These are phyloP conservation scores for Leptographium flavum DNA, from an alignment of 2,329 filamentous ascomycete species.

Conservation along the genomic window DNA sequence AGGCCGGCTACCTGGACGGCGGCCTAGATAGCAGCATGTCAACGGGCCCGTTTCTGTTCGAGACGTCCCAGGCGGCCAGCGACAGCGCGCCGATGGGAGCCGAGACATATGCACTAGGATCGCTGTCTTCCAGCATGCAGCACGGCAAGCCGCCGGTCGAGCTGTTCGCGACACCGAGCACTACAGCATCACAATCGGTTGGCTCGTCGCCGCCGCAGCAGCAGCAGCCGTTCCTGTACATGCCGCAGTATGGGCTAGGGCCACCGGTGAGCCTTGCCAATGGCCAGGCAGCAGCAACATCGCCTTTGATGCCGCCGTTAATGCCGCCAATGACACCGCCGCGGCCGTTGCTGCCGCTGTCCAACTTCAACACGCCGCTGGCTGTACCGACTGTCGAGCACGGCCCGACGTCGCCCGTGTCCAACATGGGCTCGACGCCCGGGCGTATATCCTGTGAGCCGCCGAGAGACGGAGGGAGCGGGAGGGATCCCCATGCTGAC, in stretches of 20 bases:
- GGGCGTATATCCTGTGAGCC: conserved; percentile 14
- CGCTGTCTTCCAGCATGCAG: neutral
- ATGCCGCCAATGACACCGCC: conserved; percentile 18
- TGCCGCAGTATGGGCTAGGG: neutral
- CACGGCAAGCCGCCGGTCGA: neutral
- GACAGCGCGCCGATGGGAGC: neutral
- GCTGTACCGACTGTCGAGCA: conserved; percentile 17
- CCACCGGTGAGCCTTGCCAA: neutral
- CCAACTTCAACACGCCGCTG: conserved; percentile 31
- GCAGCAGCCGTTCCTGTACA: neutral
- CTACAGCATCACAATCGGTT: neutral
- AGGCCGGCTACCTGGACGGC: neutral
- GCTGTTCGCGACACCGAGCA: neutral
- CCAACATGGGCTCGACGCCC: conserved; percentile 12
- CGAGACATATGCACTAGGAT: neutral
- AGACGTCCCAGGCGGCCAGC: no score
- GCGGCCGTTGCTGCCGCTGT: conserved; percentile 15
- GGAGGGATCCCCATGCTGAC: neutral
- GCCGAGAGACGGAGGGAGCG: neutral
- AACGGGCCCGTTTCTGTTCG: neutral
- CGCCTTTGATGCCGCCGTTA: conserved; percentile 9
- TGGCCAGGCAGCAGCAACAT: neutral
- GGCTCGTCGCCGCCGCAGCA: neutral
- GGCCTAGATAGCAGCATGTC: neutral
- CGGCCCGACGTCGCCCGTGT: conserved; percentile 24